A percentile compares a stretch with the other conserved stretches of the same genome.
These are phyloP conservation scores for Tillandsia leiboldiana DNA, from an alignment of 176 grass and related monocot genomes.

Conservation along the genomic window DNA sequence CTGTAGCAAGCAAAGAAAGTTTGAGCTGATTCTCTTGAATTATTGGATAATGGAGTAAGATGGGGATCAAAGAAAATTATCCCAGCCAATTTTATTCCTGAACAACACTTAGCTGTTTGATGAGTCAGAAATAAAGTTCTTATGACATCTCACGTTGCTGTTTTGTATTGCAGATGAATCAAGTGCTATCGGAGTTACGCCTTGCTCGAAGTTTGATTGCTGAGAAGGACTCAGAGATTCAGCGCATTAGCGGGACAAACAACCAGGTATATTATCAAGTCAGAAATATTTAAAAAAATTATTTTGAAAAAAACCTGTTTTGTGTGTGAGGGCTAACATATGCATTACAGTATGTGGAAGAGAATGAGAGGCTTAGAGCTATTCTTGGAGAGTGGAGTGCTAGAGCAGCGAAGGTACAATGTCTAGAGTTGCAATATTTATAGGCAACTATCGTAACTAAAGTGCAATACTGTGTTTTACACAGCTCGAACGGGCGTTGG, in stretches of 20 bases:
- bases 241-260: slow-evolving; percentile 68
- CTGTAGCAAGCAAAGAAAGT: background rate
- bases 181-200: slow-evolving; percentile 83
- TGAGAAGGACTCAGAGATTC: slow-evolving; percentile 73
- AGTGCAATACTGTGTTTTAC: background rate
- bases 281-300: slow-evolving; percentile 9
- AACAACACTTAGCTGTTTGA: background rate
- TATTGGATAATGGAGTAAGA: too few species aligned
- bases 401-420: slow-evolving; percentile 77
- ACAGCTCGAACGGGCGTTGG: slow-evolving; percentile 91
- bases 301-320: background rate
- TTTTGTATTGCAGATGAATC: slow-evolving; percentile 70
- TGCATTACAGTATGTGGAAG: slow-evolving; percentile 71
- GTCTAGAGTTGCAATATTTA: background rate
- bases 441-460: background rate
- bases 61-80: too few species aligned
- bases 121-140: background rate
- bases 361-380: slow-evolving; percentile 95
- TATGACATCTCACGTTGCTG: background rate
- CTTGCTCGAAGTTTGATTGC: slow-evolving; percentile 76
- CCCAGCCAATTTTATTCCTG: too few species aligned
- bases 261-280: slow-evolving; percentile 43
- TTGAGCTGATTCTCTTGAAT: background rate
- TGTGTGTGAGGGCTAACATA: slow-evolving; percentile 5
- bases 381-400: slow-evolving; percentile 98